Conservation (phyloP, 768 basidiomycete species). For the Tulasnella sp. region DNA sequence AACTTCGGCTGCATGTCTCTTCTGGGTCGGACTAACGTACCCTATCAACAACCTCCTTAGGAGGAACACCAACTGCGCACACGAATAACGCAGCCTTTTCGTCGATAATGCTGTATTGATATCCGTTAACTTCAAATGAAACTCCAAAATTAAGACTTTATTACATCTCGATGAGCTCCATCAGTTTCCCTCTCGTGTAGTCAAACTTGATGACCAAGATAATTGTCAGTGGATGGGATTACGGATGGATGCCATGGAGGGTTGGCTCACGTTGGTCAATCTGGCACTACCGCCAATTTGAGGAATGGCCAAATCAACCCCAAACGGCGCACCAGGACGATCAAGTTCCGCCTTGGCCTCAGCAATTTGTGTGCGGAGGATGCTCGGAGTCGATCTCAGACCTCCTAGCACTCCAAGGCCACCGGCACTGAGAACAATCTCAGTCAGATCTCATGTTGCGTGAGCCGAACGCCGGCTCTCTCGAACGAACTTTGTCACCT, state of each 20-base stretch:
- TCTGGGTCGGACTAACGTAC: not conserved
- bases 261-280: not conserved
- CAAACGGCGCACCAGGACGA: not conserved
- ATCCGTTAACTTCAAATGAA: not conserved
- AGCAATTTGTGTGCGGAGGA: not conserved
- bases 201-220: conserved; percentile 47
- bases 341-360: not conserved
- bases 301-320: not conserved
- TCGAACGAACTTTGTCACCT: not conserved
- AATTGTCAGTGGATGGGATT: too few relatives aligned
- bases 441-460: too few relatives aligned
- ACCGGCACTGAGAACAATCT: not conserved
- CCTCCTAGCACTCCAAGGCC: not conserved
- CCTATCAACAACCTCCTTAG: conserved; percentile 74
- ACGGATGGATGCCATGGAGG: not conserved
- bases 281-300: not conserved
- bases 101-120: conserved; percentile 51
- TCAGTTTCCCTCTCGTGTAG: conserved; percentile 74
- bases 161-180: conserved; percentile 65
- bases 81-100: conserved; percentile 74
- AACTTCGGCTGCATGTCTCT: not conserved
- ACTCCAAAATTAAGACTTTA: not conserved
- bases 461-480: not conserved
- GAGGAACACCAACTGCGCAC: conserved; percentile 69
- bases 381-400: not conserved